Base-by-base conservation (phyloP, 352 stramenopile species). In the Phytophthora ramorum region DNA sequence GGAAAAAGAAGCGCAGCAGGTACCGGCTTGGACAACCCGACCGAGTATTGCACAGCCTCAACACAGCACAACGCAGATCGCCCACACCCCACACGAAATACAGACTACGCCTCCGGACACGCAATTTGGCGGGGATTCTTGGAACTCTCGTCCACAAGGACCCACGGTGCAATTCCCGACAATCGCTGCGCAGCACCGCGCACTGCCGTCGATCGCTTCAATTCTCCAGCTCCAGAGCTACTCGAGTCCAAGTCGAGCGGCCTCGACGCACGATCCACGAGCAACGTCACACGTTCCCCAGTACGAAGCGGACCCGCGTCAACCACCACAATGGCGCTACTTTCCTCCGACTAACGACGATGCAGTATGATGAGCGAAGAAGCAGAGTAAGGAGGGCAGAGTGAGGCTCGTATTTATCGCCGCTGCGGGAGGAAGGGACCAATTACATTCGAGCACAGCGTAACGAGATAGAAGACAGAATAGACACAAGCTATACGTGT, bases 191-290 rank as follows among this genome's bases (percentile, higher is more conserved):
- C 55, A 77, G 35, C 72, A 80, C 16, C 73, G 47, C 28, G 28
- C 63, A 35, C 46, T 85, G 20, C 76, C 76, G 16, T 81, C 76
- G 6, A 78, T 85, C 40, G 68, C 64, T 6, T 73, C 52, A 10
- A 80, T 85, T 58, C 55, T 85, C 30, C 62, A 75, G 49, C 76
- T 76, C 4, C 73, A 82, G 48, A 70, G 59, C 41, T 76, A 77
- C 46, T 71, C 54, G 17, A 77, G 69, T 56, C 64, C 69, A 14
- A 77, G 69, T 32, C 64, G 69, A 54, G 69, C 64, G 35, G 69
- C 69, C 13, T 71, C 69, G 13, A 71, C 69, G n/a, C 46, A 72
- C 14, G 26, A 44, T 10, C 2, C 48, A 28, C 22, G 49, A 48
- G 19, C 32, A 13, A n/a, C 47, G 26, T 3, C 45, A 37, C n/a